Base-by-base conservation (phyloP, 1,284 basidiomycete species). In the Hortiboletus rubellus region DNA sequence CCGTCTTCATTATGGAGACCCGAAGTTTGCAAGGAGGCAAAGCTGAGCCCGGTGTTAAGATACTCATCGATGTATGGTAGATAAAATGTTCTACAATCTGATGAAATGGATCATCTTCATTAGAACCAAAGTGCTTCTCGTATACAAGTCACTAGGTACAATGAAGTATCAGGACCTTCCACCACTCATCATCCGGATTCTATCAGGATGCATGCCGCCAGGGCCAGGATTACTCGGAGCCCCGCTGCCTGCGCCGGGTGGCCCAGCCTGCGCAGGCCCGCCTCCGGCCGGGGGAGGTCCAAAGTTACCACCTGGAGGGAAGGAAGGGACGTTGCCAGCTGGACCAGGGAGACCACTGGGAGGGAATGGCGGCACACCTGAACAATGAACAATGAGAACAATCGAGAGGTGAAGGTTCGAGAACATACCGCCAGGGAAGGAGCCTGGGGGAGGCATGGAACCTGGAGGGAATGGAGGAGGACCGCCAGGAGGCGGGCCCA, bases 181-280 rank as follows among this genome's bases (percentile, higher is more conserved):
- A 40, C 54, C 37, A n/a, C 77, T 83, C 86, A 94, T 85, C 91
- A 94, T 93, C 59, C 91, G 80, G 71, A 92, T 65, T 59, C 92
- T 81, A 74, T 94, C 92, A n/a, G 92, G 92, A 74, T 94, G 92
- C 63, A 94, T 91, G 33, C 83, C 87, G 22, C 77, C 74, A 47
- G 77, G 76, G 18, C 72, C 73, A 10, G 75, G 71, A 58, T 66
- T 76, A 51, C 67, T 66, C 41, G 63, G 65, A 54, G 74, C 59
- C 17, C 59, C 68, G 31, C 58, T 56, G 10, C 38, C 42, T 48
- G 63, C 41, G 18, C 54, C 57, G 27, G 68, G 54, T 37, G 72
- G 58, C 12, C 70, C 62, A n/a, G 57, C 62, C 40, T 63, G 66
- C 48, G 74, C 72, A 54, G 74, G 67, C 12, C 51, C 76, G 63